phyloP scores from a whole-genome alignment of 495 filamentous ascomycete species.

The Astrothelium subdiscretum region DNA sequence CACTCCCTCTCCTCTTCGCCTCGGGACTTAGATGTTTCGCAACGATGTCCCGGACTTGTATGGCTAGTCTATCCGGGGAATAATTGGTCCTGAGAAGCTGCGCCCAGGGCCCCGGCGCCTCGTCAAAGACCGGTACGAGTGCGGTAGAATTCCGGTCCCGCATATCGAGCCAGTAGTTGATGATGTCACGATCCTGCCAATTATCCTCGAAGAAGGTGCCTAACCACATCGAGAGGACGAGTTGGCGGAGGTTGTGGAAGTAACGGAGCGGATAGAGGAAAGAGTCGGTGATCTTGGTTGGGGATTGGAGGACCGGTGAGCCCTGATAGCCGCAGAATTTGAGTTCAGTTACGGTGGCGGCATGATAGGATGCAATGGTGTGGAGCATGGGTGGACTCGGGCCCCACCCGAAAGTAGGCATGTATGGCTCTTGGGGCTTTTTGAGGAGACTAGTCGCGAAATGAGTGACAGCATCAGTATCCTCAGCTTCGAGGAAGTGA shows the following conservation, averaged over 20 bases:
- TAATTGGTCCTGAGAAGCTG: constrained; percentile 17
- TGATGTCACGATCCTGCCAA: constrained; percentile 21
- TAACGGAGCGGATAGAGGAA: constrained; percentile 20
- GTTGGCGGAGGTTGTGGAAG: constrained; percentile 22
- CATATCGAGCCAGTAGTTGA: constrained; percentile 22
- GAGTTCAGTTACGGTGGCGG: constrained; percentile 22
- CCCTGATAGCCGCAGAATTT: constrained; percentile 27
- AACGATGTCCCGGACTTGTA: constrained; percentile 16
- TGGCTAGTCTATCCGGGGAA: constrained; percentile 19
- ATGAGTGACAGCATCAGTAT: constrained; percentile 11
- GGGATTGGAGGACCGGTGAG: constrained; percentile 13
- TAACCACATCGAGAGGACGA: constrained; percentile 22
- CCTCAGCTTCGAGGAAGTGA: constrained; percentile 16
- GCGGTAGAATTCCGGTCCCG: constrained; percentile 19
- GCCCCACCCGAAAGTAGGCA: constrained; percentile 19
- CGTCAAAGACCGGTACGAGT: constrained; percentile 11
- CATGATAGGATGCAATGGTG: constrained; percentile 20
- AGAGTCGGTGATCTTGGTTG: constrained; percentile 19
- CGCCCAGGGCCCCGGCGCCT: constrained; percentile 16
- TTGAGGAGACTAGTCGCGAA: neutral
- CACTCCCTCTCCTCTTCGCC: constrained; percentile 20
- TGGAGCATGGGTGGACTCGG: constrained; percentile 21
- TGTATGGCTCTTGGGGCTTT: neutral
- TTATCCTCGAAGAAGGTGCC: constrained; percentile 18
- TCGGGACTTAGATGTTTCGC: constrained; percentile 17